phyloP scores from a whole-genome alignment of 1,284 basidiomycete species.

The Thecaphora frezii region DNA sequence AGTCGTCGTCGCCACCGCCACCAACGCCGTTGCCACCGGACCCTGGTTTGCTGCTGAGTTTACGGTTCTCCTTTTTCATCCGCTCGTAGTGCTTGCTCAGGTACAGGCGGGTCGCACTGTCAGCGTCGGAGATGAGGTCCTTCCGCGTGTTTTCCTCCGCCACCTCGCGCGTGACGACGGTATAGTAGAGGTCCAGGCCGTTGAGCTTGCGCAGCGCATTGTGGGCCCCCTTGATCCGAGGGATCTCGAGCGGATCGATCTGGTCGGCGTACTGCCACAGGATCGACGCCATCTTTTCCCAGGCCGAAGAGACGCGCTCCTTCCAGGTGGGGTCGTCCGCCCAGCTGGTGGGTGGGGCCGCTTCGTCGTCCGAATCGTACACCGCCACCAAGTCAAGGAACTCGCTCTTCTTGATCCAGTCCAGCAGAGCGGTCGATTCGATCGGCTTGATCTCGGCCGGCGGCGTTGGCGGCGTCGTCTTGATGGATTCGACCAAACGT shows the following conservation, averaged over 20 bases:
- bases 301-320: conserved; percentile 7
- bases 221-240: conserved; percentile 6
- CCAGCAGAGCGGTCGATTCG: not conserved
- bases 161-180: conserved; percentile 19
- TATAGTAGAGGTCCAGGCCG: conserved; percentile 32
- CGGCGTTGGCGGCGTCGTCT: conserved; percentile 7
- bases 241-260: conserved; percentile 16
- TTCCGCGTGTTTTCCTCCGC: not conserved
- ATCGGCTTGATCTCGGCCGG: conserved; percentile 7
- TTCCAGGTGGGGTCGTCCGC: conserved; percentile 1
- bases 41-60: conserved; percentile 1
- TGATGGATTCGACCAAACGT: conserved; percentile 9
- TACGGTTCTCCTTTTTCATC: conserved; percentile 6
- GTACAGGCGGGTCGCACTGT: not conserved
- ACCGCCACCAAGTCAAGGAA: conserved; percentile 3
- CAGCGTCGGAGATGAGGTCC: not conserved
- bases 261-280: conserved; percentile 15
- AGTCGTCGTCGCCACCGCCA: conserved; percentile 1
- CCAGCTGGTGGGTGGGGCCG: not conserved
- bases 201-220: conserved; percentile 6
- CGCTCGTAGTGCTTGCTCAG: conserved; percentile 6
- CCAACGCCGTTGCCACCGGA: not conserved
- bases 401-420: not conserved
- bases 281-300: conserved; percentile 15
- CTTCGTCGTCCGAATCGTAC: not conserved